A percentile compares a stretch with the other conserved stretches of the same genome.
Evolutionary conservation across 1,139 yeast genomes (phyloP).

Genomic region (Suhomyces atakaporum): DNA sequence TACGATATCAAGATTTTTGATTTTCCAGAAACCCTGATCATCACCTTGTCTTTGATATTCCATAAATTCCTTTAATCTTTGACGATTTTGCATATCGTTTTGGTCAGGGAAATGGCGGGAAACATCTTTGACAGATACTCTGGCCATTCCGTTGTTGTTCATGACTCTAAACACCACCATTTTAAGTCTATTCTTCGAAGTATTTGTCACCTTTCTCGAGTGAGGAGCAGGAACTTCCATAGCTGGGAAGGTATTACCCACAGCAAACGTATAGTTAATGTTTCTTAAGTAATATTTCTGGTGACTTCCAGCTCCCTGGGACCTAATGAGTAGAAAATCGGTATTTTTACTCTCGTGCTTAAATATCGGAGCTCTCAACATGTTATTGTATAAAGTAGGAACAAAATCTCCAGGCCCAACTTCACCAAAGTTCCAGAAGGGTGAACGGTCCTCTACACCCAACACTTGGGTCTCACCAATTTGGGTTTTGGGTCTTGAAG

Average conservation of each 20-base stretch:
- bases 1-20: slow-evolving; percentile 64
- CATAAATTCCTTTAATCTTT: slow-evolving; percentile 95
- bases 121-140: slow-evolving; percentile 85
- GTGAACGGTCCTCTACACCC: slow-evolving; percentile 93
- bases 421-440: slow-evolving; percentile 98
- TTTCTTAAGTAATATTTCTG: slow-evolving; percentile 56
- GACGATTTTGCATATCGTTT: slow-evolving; percentile 96
- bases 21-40: slow-evolving; percentile 95
- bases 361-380: slow-evolving; percentile 91
- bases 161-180: slow-evolving; percentile 92
- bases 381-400: slow-evolving; percentile 88
- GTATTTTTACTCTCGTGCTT: slow-evolving; percentile 78
- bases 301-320: slow-evolving; percentile 76
- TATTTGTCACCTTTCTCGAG: slow-evolving; percentile 92
- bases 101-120: slow-evolving; percentile 95
- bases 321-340: slow-evolving; percentile 78
- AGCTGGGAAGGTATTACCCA: slow-evolving; percentile 93
- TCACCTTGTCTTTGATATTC: slow-evolving; percentile 94
- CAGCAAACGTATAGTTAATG: slow-evolving; percentile 74
- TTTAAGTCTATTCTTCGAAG: slow-evolving; percentile 84
- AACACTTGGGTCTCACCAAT: slow-evolving; percentile 95
- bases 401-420: slow-evolving; percentile 94
- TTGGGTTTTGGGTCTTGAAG: slow-evolving; percentile 81
- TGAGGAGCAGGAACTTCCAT: slow-evolving; percentile 98
- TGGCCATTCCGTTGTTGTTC: slow-evolving; percentile 70